Evolutionary conservation across 106 monocot species (phyloP), one percentile per base, ranked within the genome.

Genomic region (Dioscorea dumetorum): DNA sequence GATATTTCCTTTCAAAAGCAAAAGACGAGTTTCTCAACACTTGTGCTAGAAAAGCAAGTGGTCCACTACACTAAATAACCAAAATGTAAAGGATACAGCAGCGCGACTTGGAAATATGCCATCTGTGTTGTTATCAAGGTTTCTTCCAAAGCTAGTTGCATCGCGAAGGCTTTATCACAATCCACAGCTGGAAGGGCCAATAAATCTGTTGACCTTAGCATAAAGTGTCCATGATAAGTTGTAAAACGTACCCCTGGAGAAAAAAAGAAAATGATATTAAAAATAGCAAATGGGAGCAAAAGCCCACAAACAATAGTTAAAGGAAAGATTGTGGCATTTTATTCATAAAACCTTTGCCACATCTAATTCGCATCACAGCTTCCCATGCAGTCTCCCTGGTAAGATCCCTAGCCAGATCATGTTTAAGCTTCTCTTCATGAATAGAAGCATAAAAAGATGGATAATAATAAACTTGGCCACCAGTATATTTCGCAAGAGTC

Each of bases 371-470:
- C 89, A 99, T 87, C 54, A 99, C 99, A 71, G 99, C 82, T 72
- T 99, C 99, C 99, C 99, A 99, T 33, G 92, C 93, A 79, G 90
- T 99, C 70, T 93, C 93, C 72, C 99, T 87, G 16, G 84, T 93
- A 58, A 99, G 87, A 24, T 99, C 79, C 71, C 99, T 89, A 31
- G 85, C 71, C 64, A 99, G 69, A 60, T 99, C 99, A 81, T 85
- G 74, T 65, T 67, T 82, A 49, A 99, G 69, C 72, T 93, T 93
- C 60, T 85, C 93, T 15, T 79, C 66, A 58, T 93, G 87, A 24
- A 79, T 67, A 41, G 67, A 31, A 41, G 84, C 80, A 57, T 77
- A 76, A 63, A 93, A 99, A 66, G 87, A 83, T 68, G 92, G 93
- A 89, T 92, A 93, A 77, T 93, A 72, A 69, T 99, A 99, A 17